Conservation (phyloP, 208 protist species). For the Trypanosoma vivax region DNA sequence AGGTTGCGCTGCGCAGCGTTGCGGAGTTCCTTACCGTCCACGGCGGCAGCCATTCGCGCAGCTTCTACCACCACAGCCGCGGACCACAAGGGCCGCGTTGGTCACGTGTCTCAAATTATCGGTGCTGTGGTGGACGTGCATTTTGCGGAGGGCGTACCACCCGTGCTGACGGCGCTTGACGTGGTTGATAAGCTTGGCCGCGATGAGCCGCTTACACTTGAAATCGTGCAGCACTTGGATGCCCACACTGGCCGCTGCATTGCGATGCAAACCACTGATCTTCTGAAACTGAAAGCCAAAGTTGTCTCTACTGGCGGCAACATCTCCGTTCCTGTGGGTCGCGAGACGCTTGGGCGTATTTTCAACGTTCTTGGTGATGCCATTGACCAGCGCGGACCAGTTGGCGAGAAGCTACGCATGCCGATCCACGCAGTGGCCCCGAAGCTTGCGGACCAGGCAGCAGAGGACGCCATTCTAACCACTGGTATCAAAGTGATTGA, state of each 20-base stretch:
- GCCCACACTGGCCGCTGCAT: slow-evolving; percentile 96
- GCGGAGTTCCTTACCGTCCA: slow-evolving; percentile 26
- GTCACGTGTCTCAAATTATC: slow-evolving; percentile 93
- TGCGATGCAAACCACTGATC: slow-evolving; percentile 98
- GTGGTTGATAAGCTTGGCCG: slow-evolving; percentile 79
- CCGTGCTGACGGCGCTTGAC: slow-evolving; percentile 95
- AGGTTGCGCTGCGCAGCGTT: slow-evolving; percentile 55
- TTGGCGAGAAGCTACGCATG: slow-evolving; percentile 78
- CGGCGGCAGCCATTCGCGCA: slow-evolving; percentile 13
- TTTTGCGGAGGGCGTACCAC: slow-evolving; percentile 93
- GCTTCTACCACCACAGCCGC: slow-evolving; percentile 22
- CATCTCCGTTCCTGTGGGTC: slow-evolving; percentile 96
- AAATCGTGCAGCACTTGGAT: slow-evolving; percentile 96
- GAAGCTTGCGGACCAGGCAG: slow-evolving; percentile 90
- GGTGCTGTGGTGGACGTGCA: slow-evolving; percentile 98
- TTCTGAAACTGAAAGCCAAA: slow-evolving; percentile 91
- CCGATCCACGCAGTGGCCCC: slow-evolving; percentile 95
- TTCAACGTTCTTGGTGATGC: slow-evolving; percentile 99
- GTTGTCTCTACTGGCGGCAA: slow-evolving; percentile 93
- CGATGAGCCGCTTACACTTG: slow-evolving; percentile 90
- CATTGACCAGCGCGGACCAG: slow-evolving; percentile 96
- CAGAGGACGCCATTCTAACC: slow-evolving; percentile 92
- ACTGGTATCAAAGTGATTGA: slow-evolving; percentile 99
- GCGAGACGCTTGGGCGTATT: slow-evolving; percentile 95
- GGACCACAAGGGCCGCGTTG: slow-evolving; percentile 79